Base-by-base conservation (phyloP, 1,139 yeast species). In the Protomyces macrosporus region DNA sequence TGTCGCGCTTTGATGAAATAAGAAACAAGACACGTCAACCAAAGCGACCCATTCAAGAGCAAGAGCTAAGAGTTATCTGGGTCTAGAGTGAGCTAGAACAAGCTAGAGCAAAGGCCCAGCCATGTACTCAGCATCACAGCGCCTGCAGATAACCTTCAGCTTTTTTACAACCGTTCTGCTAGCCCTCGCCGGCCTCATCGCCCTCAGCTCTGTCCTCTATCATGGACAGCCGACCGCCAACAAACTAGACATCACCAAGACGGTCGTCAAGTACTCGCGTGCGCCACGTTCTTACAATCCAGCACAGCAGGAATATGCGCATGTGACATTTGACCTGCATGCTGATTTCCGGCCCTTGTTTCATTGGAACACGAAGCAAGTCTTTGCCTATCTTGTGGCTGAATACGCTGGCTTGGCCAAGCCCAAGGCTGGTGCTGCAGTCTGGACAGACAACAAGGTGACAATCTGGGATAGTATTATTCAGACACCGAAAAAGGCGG, bases 341-440 rank as follows among this genome's bases (percentile, higher is more conserved):
- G 59, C 82, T 2, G 90, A 86, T 70, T 74, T 93, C 70, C 74
- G 87, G 0, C 85, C 90, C 0, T 79, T 93, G 65, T 91, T 91
- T 81, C 90, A 88, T 75, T 93, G 98, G 97, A 93, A 93, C 76
- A 93, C 98, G 10, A 93, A 93, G 72, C 98, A 93, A 75, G 84
- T 93, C 30, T 91, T 93, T 73, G 88, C 87, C 4, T 93, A 91
- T 71, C 79, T 93, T 67, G 88, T 96, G 1, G 97, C 96, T 1
- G 60, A 61, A 16, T 55, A 51, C 30, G 32, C 55, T 6, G 52
- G 42, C 16, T 10, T 35, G 2, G 23, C n/a, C 4, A 35, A 36
- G 45, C 33, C 45, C 6, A 6, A 12, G 4, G 30, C 12, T 6
- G 23, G 37, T 23, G 33, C 37, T 7, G 34, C 54, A 4, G 40